Evolutionary conservation across 2,329 filamentous ascomycete species (phyloP).

Genomic region (Kalmusia sp.): DNA sequence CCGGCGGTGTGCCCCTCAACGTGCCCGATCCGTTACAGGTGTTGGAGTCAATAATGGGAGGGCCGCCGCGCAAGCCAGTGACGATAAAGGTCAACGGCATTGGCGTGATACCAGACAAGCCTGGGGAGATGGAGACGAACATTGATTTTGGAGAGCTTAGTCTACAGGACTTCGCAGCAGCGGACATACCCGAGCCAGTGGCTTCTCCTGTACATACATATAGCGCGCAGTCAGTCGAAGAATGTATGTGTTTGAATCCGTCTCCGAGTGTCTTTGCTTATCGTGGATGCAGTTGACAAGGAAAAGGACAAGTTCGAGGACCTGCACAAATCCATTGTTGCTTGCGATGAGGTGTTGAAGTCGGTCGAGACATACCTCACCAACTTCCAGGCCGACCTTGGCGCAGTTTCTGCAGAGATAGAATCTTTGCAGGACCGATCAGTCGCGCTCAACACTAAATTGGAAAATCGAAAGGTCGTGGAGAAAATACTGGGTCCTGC

Average conservation of each 20-base stretch:
- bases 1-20: slow-evolving; percentile 58
- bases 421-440: slow-evolving; percentile 91
- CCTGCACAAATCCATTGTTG: slow-evolving; percentile 83
- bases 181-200: slow-evolving; percentile 37
- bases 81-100: slow-evolving; percentile 17
- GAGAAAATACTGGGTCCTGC: slow-evolving; percentile 87
- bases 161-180: slow-evolving; percentile 72
- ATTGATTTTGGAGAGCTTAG: slow-evolving; percentile 83
- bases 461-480: slow-evolving; percentile 88
- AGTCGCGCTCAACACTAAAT: slow-evolving; percentile 77
- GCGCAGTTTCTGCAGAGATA: slow-evolving; percentile 91
- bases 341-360: slow-evolving; percentile 90
- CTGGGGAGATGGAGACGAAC: slow-evolving; percentile 62
- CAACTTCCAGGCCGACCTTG: slow-evolving; percentile 92
- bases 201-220: slow-evolving; percentile 54
- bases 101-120: slow-evolving; percentile 49
- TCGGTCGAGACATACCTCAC: slow-evolving; percentile 93
- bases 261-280: slow-evolving; percentile 29
- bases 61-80: slow-evolving; percentile 36
- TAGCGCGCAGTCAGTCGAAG: slow-evolving; percentile 69
- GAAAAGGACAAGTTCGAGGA: slow-evolving; percentile 89
- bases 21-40: slow-evolving; percentile 75
- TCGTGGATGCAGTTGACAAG: slow-evolving; percentile 66
- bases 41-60: slow-evolving; percentile 66
- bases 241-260: slow-evolving; percentile 66